Evolutionary conservation across 306 rosid species (phyloP), one percentile per base, ranked within the genome.

Genomic region (Chamaecrista fasciculata): DNA sequence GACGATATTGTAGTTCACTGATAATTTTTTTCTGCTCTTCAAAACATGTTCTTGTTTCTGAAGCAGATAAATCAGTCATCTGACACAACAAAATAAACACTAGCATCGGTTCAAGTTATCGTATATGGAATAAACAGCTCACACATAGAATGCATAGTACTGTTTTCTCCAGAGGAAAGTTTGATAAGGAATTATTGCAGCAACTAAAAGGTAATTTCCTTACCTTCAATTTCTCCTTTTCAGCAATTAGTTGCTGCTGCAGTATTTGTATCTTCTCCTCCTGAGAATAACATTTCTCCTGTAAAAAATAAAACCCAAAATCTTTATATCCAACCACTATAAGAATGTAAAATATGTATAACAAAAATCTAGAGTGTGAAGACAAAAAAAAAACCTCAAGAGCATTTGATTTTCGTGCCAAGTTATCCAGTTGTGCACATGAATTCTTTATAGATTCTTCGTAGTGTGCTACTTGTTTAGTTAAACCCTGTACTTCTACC

Each of bases 261-360:
- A 94, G 71, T 11, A 60, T 42, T 21, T 50, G 62, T 51, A 94
- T 79, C 64, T 81, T 85, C 87, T 82, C 85, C 81, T 62, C 84
- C 65, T 87, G 97, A 59, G 92, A 91, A 50, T 91, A 85, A 78
- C 92, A 87, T 48, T 86, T 84, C 29, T 79, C 91, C 97, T 94
- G 61, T 12, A 68, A 24, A 79, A 80, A 79, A 80, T 71, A 33
- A 12, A 70, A 1, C 20, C 40, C 25, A 79, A 11, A 8, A 53
- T 44, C 16, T 62, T 66, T 47, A 36, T 79, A 67, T 57, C 44
- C 28, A 46, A 24, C 14, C 11, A 76, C 5, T 43, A 9, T 4
- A 26, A 20, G 36, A 59, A 46, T 63, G 44, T 44, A 49, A 5
- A 24, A 36, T 4, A 71, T 15, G 49, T 34, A 56, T 16, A 25